A percentile compares a stretch with the other conserved stretches of the same genome.
Conservation (phyloP, 1,284 basidiomycete genomes). For the Trametes pubescens region DNA sequence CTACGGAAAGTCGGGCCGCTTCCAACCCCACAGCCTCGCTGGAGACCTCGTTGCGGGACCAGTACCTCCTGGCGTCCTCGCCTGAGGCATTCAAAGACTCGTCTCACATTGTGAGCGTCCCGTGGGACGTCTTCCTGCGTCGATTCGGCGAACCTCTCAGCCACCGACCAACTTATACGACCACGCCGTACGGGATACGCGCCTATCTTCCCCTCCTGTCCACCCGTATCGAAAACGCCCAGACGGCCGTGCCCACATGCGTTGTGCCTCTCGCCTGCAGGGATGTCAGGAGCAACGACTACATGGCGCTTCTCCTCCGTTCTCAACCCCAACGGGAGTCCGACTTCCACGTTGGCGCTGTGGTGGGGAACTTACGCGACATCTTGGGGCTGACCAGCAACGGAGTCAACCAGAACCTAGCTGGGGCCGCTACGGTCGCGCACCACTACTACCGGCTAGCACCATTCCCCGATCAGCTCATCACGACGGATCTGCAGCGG, state of each 20-base stretch:
- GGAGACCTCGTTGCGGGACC: not conserved
- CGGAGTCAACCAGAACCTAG: too few relatives aligned
- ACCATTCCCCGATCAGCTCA: too few relatives aligned
- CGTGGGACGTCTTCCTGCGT: slow-evolving; percentile 9
- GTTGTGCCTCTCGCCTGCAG: slow-evolving; percentile 24
- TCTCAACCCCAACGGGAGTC: not conserved
- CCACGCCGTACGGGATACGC: slow-evolving; percentile 25
- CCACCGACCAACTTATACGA: slow-evolving; percentile 8
- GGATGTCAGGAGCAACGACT: not conserved
- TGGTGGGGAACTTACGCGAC: slow-evolving; percentile 10
- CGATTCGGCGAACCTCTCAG: not conserved
- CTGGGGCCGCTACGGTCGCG: too few relatives aligned
- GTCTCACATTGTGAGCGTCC: slow-evolving; percentile 2
- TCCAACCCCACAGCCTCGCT: not conserved
- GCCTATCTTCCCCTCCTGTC: slow-evolving; percentile 21
- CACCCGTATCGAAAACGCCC: not conserved
- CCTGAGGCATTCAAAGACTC: slow-evolving; percentile 17
- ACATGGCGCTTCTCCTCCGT: slow-evolving; percentile 20
- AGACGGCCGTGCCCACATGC: slow-evolving; percentile 13
- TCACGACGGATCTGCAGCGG: too few relatives aligned
- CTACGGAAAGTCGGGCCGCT: not conserved
- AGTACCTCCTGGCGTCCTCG: slow-evolving; percentile 19
- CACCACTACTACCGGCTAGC: too few relatives aligned
- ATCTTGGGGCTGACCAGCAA: slow-evolving; percentile 1
- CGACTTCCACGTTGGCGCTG: slow-evolving; percentile 16